These are phyloP conservation scores for Leccinum subgranulosum DNA, from an alignment of 768 basidiomycete genomes.

Conservation along the genomic window DNA sequence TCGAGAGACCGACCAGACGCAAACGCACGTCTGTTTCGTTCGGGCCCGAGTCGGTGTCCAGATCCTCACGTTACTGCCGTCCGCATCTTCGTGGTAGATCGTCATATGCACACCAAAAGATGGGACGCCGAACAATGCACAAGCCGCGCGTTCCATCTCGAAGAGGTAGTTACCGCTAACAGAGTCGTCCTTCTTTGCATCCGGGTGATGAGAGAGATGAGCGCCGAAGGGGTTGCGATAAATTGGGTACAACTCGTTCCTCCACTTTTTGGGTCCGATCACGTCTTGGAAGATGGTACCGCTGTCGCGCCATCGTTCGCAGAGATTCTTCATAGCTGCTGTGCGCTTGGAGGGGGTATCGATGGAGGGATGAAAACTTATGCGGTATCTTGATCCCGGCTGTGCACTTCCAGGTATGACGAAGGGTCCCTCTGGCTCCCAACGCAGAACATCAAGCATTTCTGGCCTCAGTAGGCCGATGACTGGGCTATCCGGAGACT, in stretches of 20 bases:
- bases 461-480: slow-evolving; percentile 60
- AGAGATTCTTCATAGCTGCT: slow-evolving; percentile 58
- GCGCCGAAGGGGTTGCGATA: slow-evolving; percentile 68
- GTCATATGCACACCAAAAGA: slow-evolving; percentile 95
- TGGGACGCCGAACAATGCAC: slow-evolving; percentile 82
- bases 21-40: slow-evolving; percentile 84
- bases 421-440: slow-evolving; percentile 47
- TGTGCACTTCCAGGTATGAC: slow-evolving; percentile 33
- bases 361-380: slow-evolving; percentile 52
- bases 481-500: slow-evolving; percentile 49
- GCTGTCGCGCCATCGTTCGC: slow-evolving; percentile 71
- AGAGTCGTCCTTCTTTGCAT: slow-evolving; percentile 30
- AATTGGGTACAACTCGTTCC: slow-evolving; percentile 78
- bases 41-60: slow-evolving; percentile 87
- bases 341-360: slow-evolving; percentile 60
- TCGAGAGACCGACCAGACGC: background rate
- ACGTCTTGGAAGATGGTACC: slow-evolving; percentile 53
- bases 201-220: slow-evolving; percentile 34
- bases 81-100: slow-evolving; percentile 48
- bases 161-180: slow-evolving; percentile 66
- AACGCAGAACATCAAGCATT: slow-evolving; percentile 50
- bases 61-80: slow-evolving; percentile 43
- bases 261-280: slow-evolving; percentile 79
- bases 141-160: slow-evolving; percentile 86
- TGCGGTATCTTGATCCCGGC: slow-evolving; percentile 21